Evolutionary conservation across 2,329 filamentous ascomycete species (phyloP).

Genomic region (Claviceps monticola): DNA sequence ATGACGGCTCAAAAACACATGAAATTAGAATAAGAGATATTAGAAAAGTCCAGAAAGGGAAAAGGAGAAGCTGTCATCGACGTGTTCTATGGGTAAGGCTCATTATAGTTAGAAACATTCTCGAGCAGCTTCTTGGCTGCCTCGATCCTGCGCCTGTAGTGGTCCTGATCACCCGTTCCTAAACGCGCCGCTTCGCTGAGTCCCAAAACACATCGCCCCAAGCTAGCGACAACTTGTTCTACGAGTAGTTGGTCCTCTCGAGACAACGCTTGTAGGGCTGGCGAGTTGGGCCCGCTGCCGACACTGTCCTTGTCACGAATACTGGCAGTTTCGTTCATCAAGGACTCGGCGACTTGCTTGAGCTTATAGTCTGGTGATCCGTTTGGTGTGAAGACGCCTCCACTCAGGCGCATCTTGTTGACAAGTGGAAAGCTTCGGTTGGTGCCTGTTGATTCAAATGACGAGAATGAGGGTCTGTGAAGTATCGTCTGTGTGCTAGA

Average conservation of each 20-base stretch:
- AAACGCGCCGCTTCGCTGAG: slow-evolving; percentile 40
- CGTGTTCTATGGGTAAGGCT: too few relatives aligned
- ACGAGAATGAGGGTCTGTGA: slow-evolving; percentile 43
- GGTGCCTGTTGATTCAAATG: slow-evolving; percentile 43
- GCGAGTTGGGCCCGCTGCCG: slow-evolving; percentile 18
- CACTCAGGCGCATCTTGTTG: slow-evolving; percentile 33
- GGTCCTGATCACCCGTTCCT: slow-evolving; percentile 44
- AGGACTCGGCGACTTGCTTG: slow-evolving; percentile 30
- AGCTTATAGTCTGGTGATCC: slow-evolving; percentile 36
- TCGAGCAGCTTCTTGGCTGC: slow-evolving; percentile 61
- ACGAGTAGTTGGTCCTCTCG: slow-evolving; percentile 47
- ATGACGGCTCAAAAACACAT: neutral
- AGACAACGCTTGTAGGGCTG: slow-evolving; percentile 31
- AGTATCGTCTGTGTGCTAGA: slow-evolving; percentile 22
- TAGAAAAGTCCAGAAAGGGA: neutral
- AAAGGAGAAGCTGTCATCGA: neutral
- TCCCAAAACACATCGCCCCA: slow-evolving; percentile 46
- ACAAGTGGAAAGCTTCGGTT: slow-evolving; percentile 49
- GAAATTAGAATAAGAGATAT: neutral
- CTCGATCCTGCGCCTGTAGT: slow-evolving; percentile 60
- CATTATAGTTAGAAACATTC: neutral
- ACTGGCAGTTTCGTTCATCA: slow-evolving; percentile 34
- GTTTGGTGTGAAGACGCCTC: slow-evolving; percentile 32
- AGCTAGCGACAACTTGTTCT: slow-evolving; percentile 42
- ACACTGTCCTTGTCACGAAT: slow-evolving; percentile 22